phyloP scores from a whole-genome alignment of 768 basidiomycete species.

The Multifurca ochricompacta region DNA sequence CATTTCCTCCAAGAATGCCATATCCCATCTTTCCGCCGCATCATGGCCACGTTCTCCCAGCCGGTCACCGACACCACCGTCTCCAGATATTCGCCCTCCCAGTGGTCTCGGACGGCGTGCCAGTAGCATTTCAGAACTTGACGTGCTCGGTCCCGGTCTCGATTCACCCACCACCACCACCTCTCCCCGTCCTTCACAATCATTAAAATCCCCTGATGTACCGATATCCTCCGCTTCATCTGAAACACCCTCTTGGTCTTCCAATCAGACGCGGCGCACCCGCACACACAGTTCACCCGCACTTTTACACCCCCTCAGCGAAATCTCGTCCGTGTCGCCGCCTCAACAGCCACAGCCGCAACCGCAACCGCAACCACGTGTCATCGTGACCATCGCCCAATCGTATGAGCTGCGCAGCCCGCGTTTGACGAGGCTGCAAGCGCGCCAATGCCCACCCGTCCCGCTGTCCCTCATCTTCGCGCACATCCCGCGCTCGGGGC shows the following conservation, averaged over 20 bases:
- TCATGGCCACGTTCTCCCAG: constrained; percentile 14
- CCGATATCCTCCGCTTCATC: constrained; percentile 23
- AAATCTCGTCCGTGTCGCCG: background rate
- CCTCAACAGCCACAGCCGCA: background rate
- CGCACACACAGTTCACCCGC: constrained; percentile 17
- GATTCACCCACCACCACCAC: constrained; percentile 33
- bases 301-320: background rate
- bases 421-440: background rate
- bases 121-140: constrained; percentile 12
- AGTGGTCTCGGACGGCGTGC: constrained; percentile 22
- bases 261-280: background rate
- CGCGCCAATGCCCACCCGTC: constrained; percentile 10
- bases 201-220: background rate
- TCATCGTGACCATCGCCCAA: background rate
- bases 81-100: constrained; percentile 21
- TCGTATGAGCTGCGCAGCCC: background rate
- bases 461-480: constrained; percentile 20
- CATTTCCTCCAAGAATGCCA: background rate
- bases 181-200: background rate
- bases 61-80: constrained; percentile 19
- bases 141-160: background rate
- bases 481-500: constrained; percentile 16
- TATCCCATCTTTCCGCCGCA: background rate
- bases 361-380: background rate
- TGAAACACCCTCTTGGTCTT: background rate